Conservation (phyloP, 805 yeast genomes). For the Pichia phayaonensis region DNA sequence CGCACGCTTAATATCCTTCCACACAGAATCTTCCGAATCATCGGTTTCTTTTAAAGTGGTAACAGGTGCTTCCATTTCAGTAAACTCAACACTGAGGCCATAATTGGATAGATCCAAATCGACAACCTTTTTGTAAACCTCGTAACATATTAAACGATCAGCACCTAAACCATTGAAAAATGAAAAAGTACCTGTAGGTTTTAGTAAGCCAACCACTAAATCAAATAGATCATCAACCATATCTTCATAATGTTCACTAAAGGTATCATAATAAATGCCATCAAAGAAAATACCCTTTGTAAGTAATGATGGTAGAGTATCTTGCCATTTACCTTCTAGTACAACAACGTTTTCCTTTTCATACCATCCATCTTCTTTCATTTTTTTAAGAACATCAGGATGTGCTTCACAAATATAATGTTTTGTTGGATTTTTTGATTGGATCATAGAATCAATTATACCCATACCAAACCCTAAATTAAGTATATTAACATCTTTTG, state of each 20-base stretch:
- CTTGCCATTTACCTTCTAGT: slow-evolving; percentile 92
- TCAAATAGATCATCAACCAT: slow-evolving; percentile 77
- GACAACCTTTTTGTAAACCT: slow-evolving; percentile 79
- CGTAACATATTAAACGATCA: slow-evolving; percentile 64
- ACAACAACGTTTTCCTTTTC: slow-evolving; percentile 63
- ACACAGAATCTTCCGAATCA: slow-evolving; percentile 34
- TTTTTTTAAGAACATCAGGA: slow-evolving; percentile 72
- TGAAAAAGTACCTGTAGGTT: slow-evolving; percentile 78
- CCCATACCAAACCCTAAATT: slow-evolving; percentile 98
- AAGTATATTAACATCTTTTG: slow-evolving; percentile 42
- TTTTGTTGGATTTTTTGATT: slow-evolving; percentile 44
- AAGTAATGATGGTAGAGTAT: slow-evolving; percentile 57
- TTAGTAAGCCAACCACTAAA: slow-evolving; percentile 68
- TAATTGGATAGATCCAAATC: slow-evolving; percentile 71
- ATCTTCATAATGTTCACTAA: slow-evolving; percentile 84
- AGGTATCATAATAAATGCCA: slow-evolving; percentile 91
- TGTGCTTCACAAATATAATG: slow-evolving; percentile 94
- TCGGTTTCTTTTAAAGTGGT: slow-evolving; percentile 30
- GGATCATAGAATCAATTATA: slow-evolving; percentile 77
- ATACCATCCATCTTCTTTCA: slow-evolving; percentile 76
- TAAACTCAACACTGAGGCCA: slow-evolving; percentile 62
- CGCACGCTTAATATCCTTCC: slow-evolving; percentile 55
- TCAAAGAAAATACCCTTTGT: slow-evolving; percentile 67
- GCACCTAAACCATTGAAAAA: slow-evolving; percentile 91
- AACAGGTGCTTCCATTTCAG: slow-evolving; percentile 40